Evolutionary conservation across 768 basidiomycete species (phyloP), one percentile per base, ranked within the genome.

Genomic region (Harrya chromipes): DNA sequence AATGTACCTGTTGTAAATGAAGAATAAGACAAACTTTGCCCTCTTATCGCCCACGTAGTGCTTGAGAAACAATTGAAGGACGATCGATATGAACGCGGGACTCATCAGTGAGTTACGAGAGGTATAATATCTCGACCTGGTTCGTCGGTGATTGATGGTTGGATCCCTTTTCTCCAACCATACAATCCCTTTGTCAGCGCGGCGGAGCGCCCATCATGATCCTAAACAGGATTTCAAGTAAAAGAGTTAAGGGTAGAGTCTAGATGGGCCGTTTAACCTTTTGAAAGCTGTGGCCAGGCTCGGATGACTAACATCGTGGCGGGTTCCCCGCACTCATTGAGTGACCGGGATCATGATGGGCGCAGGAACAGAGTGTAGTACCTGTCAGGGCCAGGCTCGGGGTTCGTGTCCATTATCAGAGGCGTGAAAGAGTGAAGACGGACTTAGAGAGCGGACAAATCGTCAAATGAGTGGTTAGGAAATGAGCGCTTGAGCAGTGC

Each of bases 21-120:
- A 46, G 43, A 20, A 23, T 36, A 19, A 4, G 35, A 19, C 31
- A 31, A 31, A 27, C n/a, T 40, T 29, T 31, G 47, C 51, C 31
- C 47, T 60, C 46, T 31, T 64, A 58, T 49, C 45, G 43, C 49
- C 56, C 34, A 29, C 37, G 42, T 20, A 40, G 44, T 40, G 36
- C 38, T 29, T 5, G 76, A 73, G 16, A 78, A 75, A 43, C 83
- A 81, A 72, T 82, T 75, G 40, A 13, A 7, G 76, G 73, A 36
- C 77, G 78, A 55, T 60, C 49, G 57, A 66, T 62, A 68, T 64
- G 66, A 66, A 43, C 53, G 67, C 55, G 61, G 37, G 66, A 62
- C 8, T 27, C 39, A 56, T 57, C 40, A 46, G 54, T 56, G n/a
- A 20, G 35, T 34, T 49, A 63, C 52, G 47, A 49, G 44, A 53